A percentile compares a stretch with the other conserved stretches of the same genome.
Evolutionary conservation across 306 rosid genomes (phyloP).

Genomic region (Medicago ruthenica): DNA sequence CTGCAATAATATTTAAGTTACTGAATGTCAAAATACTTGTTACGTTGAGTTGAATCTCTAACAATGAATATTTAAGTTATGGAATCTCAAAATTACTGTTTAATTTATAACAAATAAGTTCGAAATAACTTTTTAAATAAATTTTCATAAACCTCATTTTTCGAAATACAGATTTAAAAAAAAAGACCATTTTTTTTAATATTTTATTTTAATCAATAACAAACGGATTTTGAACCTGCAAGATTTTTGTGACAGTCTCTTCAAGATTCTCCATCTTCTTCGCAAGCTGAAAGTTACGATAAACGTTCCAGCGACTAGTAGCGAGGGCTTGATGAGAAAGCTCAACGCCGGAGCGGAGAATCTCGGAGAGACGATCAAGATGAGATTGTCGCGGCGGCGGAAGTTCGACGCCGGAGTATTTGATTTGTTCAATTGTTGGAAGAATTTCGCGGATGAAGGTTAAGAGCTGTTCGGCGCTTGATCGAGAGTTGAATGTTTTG

Average conservation of each 20-base stretch:
- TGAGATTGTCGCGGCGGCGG: slow-evolving; percentile 62
- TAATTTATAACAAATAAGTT: no score
- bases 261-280: slow-evolving; percentile 79
- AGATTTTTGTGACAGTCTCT: slow-evolving; percentile 53
- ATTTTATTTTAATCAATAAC: no score
- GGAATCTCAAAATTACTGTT: no score
- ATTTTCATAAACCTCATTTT: no score
- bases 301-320: slow-evolving; percentile 75
- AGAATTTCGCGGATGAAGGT: slow-evolving; percentile 43
- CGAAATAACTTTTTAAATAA: no score
- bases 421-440: slow-evolving; percentile 73
- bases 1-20: slow-evolving; percentile 42
- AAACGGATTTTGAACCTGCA: slow-evolving; percentile 43
- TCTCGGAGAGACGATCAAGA: slow-evolving; percentile 71
- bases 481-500: slow-evolving; percentile 57
- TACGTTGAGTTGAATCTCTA: no score
- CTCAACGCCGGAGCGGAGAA: slow-evolving; percentile 66
- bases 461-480: slow-evolving; percentile 63
- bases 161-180: no score
- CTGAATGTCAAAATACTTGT: no score
- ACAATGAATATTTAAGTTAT: no score
- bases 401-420: slow-evolving; percentile 81
- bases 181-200: no score
- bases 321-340: slow-evolving; percentile 60
- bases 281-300: slow-evolving; percentile 65